phyloP scores from a whole-genome alignment of 139 green algal species.

The Volvox africanus region DNA sequence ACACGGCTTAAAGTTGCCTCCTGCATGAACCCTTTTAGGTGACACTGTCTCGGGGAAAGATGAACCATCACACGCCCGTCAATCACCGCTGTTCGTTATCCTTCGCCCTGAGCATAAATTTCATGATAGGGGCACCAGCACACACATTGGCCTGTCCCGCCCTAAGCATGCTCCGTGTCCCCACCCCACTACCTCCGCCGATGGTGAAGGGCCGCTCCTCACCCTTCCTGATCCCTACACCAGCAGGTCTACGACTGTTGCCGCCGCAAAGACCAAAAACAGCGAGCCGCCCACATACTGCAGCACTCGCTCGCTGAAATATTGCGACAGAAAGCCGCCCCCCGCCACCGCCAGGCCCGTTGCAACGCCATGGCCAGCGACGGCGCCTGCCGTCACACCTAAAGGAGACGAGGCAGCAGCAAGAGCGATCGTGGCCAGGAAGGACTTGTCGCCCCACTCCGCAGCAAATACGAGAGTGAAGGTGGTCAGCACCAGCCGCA shows the following conservation, averaged over 20 bases:
- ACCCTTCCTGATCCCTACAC: not conserved
- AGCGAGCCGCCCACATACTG: slow-evolving; percentile 89
- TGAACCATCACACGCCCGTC: too few species aligned
- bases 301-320: slow-evolving; percentile 81
- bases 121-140: too few species aligned
- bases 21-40: too few species aligned
- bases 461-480: slow-evolving; percentile 98
- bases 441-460: slow-evolving; percentile 99
- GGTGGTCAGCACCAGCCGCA: slow-evolving; percentile 79
- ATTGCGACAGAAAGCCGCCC: slow-evolving; percentile 70
- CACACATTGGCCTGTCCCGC: too few species aligned
- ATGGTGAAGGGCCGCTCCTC: too few species aligned
- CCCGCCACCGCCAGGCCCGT: slow-evolving; percentile 87
- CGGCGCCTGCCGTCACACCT: slow-evolving; percentile 83
- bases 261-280: slow-evolving; percentile 93
- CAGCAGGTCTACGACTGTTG: slow-evolving; percentile 83
- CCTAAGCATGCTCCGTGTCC: too few species aligned
- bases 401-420: slow-evolving; percentile 75
- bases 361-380: slow-evolving; percentile 90
- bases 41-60: too few species aligned
- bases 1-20: too few species aligned
- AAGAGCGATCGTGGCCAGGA: slow-evolving; percentile 98
- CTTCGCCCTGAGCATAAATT: too few species aligned
- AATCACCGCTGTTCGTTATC: too few species aligned
- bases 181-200: too few species aligned